phyloP scores from a whole-genome alignment of 345 rosid genomes.

The Citrus mangshanensis region DNA sequence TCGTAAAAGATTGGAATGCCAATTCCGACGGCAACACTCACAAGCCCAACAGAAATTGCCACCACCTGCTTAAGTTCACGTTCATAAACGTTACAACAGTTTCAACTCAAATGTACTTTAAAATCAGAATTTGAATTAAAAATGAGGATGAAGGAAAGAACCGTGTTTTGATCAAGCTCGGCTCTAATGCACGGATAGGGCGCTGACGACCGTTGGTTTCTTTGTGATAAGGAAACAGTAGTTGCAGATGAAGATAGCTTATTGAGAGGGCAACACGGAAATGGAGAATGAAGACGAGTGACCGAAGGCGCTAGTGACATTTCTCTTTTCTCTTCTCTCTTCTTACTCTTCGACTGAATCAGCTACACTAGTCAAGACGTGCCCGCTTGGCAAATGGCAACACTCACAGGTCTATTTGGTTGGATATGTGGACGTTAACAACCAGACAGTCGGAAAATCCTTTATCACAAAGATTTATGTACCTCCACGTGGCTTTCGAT shows the following conservation, averaged over 20 bases:
- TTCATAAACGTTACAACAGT: neutral
- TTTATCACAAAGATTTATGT: neutral
- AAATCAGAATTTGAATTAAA: neutral
- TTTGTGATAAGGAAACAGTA: slow-evolving; percentile 9
- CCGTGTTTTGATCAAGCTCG: slow-evolving; percentile 88
- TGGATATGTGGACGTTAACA: slow-evolving; percentile 9
- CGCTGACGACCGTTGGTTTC: slow-evolving; percentile 37
- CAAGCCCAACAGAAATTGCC: slow-evolving; percentile 78
- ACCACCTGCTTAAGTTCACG: slow-evolving; percentile 44
- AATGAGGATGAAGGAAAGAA: slow-evolving; percentile 11
- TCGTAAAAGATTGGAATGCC: slow-evolving; percentile 89
- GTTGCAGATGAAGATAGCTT: slow-evolving; percentile 27
- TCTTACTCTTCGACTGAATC: neutral
- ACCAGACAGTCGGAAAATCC: neutral
- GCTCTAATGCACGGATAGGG: slow-evolving; percentile 66
- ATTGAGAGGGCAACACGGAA: slow-evolving; percentile 42
- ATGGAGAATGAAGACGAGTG: slow-evolving; percentile 58
- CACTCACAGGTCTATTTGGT: neutral
- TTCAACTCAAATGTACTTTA: neutral
- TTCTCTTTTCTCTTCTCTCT: slow-evolving; percentile 1
- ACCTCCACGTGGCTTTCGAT: slow-evolving; percentile 1
- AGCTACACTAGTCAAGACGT: neutral
- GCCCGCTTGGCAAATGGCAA: neutral
- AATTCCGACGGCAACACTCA: slow-evolving; percentile 76
- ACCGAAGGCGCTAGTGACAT: slow-evolving; percentile 51